phyloP scores from a whole-genome alignment of 2,329 filamentous ascomycete species.

The Talaromyces pinophilus region DNA sequence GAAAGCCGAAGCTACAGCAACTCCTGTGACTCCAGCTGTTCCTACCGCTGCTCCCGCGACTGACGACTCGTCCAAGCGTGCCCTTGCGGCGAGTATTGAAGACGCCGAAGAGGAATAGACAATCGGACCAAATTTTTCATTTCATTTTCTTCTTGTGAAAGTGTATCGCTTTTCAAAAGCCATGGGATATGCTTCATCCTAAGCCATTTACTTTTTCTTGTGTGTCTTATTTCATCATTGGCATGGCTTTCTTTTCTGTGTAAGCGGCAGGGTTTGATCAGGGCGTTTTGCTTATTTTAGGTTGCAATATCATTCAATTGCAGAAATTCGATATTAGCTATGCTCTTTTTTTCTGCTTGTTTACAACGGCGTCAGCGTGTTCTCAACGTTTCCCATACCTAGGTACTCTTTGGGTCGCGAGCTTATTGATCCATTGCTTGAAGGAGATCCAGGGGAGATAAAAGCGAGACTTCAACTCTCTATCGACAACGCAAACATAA shows the following conservation, averaged over 20 bases:
- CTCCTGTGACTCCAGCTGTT: constrained; percentile 41
- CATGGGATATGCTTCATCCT: not conserved
- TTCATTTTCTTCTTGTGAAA: not conserved
- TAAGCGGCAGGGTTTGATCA: constrained; percentile 7
- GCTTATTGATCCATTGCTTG: not conserved
- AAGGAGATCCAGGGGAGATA: not conserved
- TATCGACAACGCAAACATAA: no score
- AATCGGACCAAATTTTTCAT: not conserved
- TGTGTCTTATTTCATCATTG: not conserved
- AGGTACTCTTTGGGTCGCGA: not conserved
- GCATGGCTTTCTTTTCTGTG: not conserved
- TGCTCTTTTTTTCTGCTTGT: not conserved
- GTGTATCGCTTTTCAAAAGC: not conserved
- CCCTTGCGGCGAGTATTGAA: constrained; percentile 49
- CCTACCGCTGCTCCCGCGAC: constrained; percentile 25
- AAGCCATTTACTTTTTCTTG: not conserved
- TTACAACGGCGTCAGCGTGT: no score
- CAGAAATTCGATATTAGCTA: not conserved
- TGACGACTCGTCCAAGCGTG: constrained; percentile 34
- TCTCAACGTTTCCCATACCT: not conserved
- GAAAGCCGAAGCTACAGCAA: constrained; percentile 33
- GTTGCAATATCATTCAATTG: constrained; percentile 1
- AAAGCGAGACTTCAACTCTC: no score
- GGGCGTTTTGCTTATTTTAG: constrained; percentile 14
- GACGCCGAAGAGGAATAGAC: constrained; percentile 45